phyloP scores from a whole-genome alignment of 2,329 filamentous ascomycete genomes.

The Bipolaris oryzae region DNA sequence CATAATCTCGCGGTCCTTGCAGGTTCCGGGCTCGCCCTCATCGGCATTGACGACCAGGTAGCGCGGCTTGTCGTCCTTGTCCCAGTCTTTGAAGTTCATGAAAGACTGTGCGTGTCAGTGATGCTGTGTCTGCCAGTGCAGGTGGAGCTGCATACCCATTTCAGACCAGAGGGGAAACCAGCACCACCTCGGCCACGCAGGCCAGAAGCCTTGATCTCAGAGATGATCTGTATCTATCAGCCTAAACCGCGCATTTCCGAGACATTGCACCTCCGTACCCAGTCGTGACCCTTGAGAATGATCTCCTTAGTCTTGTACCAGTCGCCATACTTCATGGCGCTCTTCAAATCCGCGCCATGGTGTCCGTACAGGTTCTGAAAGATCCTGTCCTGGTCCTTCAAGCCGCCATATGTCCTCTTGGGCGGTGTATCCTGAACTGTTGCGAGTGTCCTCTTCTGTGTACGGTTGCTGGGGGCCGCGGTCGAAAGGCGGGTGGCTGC shows the following conservation, averaged over 20 bases:
- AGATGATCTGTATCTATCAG: slow-evolving; percentile 72
- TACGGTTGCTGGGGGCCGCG: slow-evolving; percentile 49
- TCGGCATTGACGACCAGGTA: slow-evolving; percentile 99
- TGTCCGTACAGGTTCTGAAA: slow-evolving; percentile 98
- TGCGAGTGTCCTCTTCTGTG: slow-evolving; percentile 71
- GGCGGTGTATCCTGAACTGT: slow-evolving; percentile 59
- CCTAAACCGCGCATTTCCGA: not conserved
- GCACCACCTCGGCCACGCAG: slow-evolving; percentile 95
- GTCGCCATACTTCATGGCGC: slow-evolving; percentile 96
- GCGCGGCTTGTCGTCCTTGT: slow-evolving; percentile 93
- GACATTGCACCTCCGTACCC: slow-evolving; percentile 59
- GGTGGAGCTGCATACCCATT: slow-evolving; percentile 75
- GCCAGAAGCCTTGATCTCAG: slow-evolving; percentile 95
- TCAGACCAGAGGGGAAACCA: slow-evolving; percentile 96
- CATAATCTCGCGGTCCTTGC: slow-evolving; percentile 99
- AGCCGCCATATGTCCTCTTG: slow-evolving; percentile 77
- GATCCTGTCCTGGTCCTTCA: slow-evolving; percentile 96
- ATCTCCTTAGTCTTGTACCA: slow-evolving; percentile 99
- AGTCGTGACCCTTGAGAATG: slow-evolving; percentile 93
- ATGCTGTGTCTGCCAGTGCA: not conserved
- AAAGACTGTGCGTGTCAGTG: slow-evolving; percentile 71
- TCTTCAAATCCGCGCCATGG: slow-evolving; percentile 88
- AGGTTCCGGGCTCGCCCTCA: slow-evolving; percentile 97
- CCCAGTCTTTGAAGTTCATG: slow-evolving; percentile 99
- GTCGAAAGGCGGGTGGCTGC: slow-evolving; percentile 48